These are phyloP conservation scores for Solanum okadae DNA, from an alignment of 257 asterid genomes.

Conservation along the genomic window DNA sequence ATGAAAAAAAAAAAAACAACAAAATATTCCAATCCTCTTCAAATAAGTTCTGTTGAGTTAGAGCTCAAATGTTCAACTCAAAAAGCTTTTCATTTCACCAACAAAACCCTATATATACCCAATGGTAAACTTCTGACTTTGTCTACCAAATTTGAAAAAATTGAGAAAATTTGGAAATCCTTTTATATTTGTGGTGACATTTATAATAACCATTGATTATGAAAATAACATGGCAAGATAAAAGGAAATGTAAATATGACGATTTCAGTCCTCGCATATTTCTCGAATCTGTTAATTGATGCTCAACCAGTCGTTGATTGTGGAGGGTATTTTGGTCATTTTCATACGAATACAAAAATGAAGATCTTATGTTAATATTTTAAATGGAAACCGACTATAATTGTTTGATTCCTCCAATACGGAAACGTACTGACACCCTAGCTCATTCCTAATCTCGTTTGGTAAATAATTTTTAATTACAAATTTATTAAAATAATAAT, in stretches of 20 bases:
- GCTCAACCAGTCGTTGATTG: no score
- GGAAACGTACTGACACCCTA: not conserved
- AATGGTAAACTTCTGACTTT: not conserved
- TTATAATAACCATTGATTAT: not conserved
- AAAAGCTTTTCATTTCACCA: slow-evolving; percentile 16
- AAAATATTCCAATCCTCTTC: not conserved
- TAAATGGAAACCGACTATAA: not conserved
- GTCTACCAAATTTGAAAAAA: not conserved
- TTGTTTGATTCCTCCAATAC: not conserved
- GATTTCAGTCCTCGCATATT: not conserved
- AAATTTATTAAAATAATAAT: no score
- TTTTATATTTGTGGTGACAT: not conserved
- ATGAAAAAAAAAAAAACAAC: no score
- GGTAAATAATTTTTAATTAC: not conserved
- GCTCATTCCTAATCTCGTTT: not conserved
- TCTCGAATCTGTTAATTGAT: not conserved
- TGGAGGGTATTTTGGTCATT: not conserved
- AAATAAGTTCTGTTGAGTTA: not conserved
- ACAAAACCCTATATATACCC: slow-evolving; percentile 4
- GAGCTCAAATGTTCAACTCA: slow-evolving; percentile 19
- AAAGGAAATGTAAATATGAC: not conserved
- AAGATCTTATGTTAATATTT: not conserved
- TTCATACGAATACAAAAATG: not conserved
- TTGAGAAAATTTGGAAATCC: not conserved
- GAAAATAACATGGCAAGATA: not conserved